phyloP scores from a whole-genome alignment of 352 stramenopile genomes.

The Peronosclerospora sorghi region DNA sequence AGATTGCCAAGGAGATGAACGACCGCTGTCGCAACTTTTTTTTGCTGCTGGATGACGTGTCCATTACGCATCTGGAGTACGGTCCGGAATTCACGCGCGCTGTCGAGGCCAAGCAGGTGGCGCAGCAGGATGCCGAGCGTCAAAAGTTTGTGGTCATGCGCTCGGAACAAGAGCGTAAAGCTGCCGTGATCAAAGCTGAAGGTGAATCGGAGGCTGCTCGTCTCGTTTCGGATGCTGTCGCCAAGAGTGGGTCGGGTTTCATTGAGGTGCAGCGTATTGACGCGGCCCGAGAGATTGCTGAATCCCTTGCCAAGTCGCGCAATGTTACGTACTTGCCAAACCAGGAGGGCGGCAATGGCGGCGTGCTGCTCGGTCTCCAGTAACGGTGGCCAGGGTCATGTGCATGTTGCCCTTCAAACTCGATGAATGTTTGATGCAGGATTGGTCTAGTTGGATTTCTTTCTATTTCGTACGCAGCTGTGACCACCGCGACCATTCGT shows the following conservation, averaged over 20 bases:
- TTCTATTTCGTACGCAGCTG: too few species aligned
- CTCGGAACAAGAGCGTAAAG: constrained; percentile 97
- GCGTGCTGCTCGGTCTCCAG: constrained; percentile 78
- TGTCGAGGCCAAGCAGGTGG: constrained; percentile 99
- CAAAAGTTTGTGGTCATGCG: constrained; percentile 98
- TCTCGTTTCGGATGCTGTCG: constrained; percentile 96
- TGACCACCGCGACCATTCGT: too few species aligned
- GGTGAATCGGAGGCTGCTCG: constrained; percentile 97
- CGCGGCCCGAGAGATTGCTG: constrained; percentile 98
- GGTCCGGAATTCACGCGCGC: constrained; percentile 98
- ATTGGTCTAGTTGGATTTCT: too few species aligned
- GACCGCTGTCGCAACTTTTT: constrained; percentile 95
- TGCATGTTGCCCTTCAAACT: too few species aligned
- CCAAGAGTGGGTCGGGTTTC: constrained; percentile 95
- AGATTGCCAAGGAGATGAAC: constrained; percentile 95
- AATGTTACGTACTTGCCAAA: constrained; percentile 99
- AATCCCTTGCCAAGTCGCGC: constrained; percentile 92
- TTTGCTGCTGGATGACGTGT: constrained; percentile 98
- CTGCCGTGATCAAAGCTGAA: constrained; percentile 87
- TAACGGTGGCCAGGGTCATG: constrained; percentile 20
- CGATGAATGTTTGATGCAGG: too few species aligned
- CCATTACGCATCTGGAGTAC: constrained; percentile 99
- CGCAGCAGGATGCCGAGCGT: constrained; percentile 98
- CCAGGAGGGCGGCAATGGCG: constrained; percentile 72
- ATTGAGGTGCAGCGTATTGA: constrained; percentile 99